Evolutionary conservation across 164 flowering plant species (phyloP).

Genomic region (Piper longum): DNA sequence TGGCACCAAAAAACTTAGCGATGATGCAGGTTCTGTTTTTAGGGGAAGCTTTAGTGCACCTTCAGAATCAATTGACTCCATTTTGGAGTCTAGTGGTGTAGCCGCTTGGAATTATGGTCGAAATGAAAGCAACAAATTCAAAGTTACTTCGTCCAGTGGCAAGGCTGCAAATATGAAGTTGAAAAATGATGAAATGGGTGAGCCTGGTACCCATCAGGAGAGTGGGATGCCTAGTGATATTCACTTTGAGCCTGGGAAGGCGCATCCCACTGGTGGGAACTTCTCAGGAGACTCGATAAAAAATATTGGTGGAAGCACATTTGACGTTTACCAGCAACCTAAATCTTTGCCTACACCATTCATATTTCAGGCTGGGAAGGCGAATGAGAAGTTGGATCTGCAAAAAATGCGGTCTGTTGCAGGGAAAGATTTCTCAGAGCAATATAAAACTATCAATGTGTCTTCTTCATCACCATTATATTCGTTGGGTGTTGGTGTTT

Average conservation of each 20-base stretch:
- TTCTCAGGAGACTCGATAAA: constrained; percentile 6
- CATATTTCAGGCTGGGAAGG: constrained; percentile 12
- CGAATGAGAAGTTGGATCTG: constrained; percentile 6
- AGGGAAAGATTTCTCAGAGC: constrained; percentile 8
- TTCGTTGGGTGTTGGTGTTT: constrained; percentile 8
- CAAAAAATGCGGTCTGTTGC: constrained; percentile 7
- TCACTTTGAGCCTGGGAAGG: background rate
- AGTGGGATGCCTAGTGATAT: background rate
- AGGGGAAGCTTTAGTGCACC: no score
- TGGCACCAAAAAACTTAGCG: no score
- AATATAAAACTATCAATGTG: constrained; percentile 7
- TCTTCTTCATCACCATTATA: constrained; percentile 11
- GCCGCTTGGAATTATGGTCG: no score
- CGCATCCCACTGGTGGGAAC: constrained; percentile 9
- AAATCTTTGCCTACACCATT: constrained; percentile 12
- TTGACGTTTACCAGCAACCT: constrained; percentile 3
- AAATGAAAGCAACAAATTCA: no score
- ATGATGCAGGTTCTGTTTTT: no score
- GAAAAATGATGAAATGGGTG: no score
- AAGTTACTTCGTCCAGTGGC: no score
- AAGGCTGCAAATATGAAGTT: background rate
- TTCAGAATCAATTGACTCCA: no score
- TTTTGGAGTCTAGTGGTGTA: no score
- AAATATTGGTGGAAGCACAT: constrained; percentile 7
- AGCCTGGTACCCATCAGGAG: no score